Conservation (phyloP, 2,329 filamentous ascomycete genomes). For the Paraphaeosphaeria sporulosa region DNA sequence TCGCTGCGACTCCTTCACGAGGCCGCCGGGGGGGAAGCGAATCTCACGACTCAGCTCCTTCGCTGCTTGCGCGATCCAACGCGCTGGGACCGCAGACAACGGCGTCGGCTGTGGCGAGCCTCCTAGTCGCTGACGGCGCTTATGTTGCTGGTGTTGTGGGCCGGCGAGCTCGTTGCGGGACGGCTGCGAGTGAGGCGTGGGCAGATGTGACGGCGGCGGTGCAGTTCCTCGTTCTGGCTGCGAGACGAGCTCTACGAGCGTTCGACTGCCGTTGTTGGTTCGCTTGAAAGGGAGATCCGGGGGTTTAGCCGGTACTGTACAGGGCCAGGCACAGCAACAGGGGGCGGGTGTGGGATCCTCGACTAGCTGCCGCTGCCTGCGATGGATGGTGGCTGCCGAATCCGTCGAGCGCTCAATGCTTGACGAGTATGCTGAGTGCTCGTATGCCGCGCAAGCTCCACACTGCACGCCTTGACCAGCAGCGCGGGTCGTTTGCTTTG, state of each 20-base stretch:
- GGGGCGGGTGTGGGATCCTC: constrained; percentile 39
- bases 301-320: constrained; percentile 45
- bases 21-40: constrained; percentile 19
- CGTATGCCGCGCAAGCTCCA: constrained; percentile 22
- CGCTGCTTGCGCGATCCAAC: constrained; percentile 31
- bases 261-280: constrained; percentile 46
- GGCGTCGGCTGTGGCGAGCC: constrained; percentile 37
- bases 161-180: constrained; percentile 6
- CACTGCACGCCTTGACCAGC: constrained; percentile 38
- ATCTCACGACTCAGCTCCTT: constrained; percentile 37
- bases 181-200: constrained; percentile 14
- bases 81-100: constrained; percentile 34
- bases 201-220: constrained; percentile 5
- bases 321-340: constrained; percentile 25
- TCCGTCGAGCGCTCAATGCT: constrained; percentile 32
- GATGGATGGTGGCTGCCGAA: constrained; percentile 36
- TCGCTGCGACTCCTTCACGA: constrained; percentile 24
- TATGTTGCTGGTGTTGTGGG: constrained; percentile 22
- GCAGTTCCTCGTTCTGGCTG: constrained; percentile 19
- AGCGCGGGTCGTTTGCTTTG: constrained; percentile 21
- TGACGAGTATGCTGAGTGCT: constrained; percentile 20
- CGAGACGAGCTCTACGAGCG: constrained; percentile 26
- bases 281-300: constrained; percentile 47
- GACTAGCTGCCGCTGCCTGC: constrained; percentile 47
- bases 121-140: constrained; percentile 32